Conservation (phyloP, 305 asterid species). For the Solanum hybrid region DNA sequence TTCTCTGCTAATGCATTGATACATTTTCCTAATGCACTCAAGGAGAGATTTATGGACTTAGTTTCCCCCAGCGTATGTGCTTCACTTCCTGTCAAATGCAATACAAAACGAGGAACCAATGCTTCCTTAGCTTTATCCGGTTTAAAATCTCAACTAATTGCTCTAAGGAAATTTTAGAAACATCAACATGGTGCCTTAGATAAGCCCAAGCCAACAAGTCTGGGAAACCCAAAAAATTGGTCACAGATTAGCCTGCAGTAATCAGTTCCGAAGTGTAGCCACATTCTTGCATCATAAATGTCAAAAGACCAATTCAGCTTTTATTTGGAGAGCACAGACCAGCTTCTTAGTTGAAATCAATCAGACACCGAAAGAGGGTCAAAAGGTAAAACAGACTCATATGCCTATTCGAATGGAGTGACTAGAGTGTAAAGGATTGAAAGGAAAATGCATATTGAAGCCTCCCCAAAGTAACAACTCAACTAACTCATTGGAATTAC, state of each 20-base stretch:
- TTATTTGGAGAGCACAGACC: not conserved
- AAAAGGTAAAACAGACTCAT: not conserved
- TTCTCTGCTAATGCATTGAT: conserved; percentile 96
- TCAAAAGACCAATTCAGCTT: not conserved
- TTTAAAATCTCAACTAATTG: not conserved
- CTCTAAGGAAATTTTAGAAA: not conserved
- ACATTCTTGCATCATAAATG: not conserved
- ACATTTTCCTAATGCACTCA: conserved; percentile 89
- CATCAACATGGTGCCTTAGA: conserved; percentile 4
- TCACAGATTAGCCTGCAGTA: not conserved
- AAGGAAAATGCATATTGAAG: not conserved
- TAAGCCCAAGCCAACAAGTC: not conserved
- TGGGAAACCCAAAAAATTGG: not conserved
- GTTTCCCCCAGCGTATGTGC: conserved; percentile 86
- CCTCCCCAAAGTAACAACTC: not conserved
- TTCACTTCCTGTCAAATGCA: conserved; percentile 61
- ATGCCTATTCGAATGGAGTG: not conserved
- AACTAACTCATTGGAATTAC: not conserved
- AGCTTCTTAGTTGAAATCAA: not conserved
- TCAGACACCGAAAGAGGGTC: not conserved
- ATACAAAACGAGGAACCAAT: not conserved
- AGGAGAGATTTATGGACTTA: conserved; percentile 80
- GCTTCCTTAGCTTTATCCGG: not conserved
- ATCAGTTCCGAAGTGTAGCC: not conserved
- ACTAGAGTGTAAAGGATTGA: not conserved